A percentile compares a stretch with the other conserved stretches of the same genome.
Evolutionary conservation across 2,329 filamentous ascomycete genomes (phyloP).

Genomic region (Xylaria sp.): DNA sequence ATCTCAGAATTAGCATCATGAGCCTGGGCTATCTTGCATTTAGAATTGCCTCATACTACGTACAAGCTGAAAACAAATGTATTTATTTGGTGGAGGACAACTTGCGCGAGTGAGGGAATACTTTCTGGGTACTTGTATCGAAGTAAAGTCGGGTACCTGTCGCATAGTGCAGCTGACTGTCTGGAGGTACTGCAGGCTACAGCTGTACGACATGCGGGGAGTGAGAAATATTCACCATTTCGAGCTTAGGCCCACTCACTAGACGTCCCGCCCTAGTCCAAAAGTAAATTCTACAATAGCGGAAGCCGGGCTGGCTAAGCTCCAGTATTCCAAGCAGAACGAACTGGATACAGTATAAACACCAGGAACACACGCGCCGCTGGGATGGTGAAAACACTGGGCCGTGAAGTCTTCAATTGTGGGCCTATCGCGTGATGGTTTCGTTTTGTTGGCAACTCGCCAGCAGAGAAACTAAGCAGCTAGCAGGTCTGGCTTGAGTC

Average conservation of each 20-base stretch:
- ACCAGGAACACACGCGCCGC: slow-evolving; percentile 2
- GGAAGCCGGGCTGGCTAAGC: slow-evolving; percentile 24
- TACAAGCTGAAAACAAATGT: not conserved
- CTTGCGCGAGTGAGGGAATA: not conserved
- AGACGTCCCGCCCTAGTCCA: not conserved
- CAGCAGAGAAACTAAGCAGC: not conserved
- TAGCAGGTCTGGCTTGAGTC: slow-evolving; percentile 11
- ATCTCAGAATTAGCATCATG: not conserved
- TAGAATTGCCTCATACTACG: not conserved
- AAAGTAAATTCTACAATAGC: not conserved
- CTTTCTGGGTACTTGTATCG: not conserved
- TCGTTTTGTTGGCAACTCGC: slow-evolving; percentile 1
- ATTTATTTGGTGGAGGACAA: not conserved
- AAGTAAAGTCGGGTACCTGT: not conserved
- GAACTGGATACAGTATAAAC: slow-evolving; percentile 11
- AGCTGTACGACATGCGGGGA: slow-evolving; percentile 24
- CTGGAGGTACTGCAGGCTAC: slow-evolving; percentile 2
- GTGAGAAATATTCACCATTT: slow-evolving; percentile 20
- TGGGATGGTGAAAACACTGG: slow-evolving; percentile 1
- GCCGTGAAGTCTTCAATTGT: slow-evolving; percentile 9
- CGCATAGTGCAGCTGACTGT: not conserved
- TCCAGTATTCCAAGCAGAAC: slow-evolving; percentile 6
- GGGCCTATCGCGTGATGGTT: slow-evolving; percentile 7
- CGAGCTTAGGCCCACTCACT: slow-evolving; percentile 17
- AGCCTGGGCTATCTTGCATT: not conserved